phyloP scores from a whole-genome alignment of 257 asterid species.

The Nemophila menziesii region DNA sequence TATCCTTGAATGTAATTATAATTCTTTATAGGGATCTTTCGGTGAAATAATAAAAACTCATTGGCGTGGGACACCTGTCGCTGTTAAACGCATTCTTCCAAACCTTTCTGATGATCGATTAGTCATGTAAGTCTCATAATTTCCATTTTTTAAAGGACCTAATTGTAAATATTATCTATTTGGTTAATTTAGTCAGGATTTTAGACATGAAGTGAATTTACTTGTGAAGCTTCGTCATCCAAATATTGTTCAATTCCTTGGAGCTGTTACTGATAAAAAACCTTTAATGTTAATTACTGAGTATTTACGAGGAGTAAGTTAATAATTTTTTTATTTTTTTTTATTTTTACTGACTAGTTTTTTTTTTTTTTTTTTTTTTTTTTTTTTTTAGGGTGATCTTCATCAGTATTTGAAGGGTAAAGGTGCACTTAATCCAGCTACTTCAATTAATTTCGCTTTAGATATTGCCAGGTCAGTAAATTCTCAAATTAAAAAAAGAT shows the following conservation, averaged over 20 bases:
- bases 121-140: conserved; percentile 55
- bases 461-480: conserved; percentile 97
- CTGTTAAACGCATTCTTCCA: conserved; percentile 95
- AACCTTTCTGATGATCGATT: conserved; percentile 91
- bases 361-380: conserved; percentile 10
- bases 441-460: conserved; percentile 72
- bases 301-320: conserved; percentile 86
- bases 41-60: conserved; percentile 91
- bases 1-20: conserved; percentile 19
- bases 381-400: conserved; percentile 66
- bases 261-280: conserved; percentile 90
- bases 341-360: conserved; percentile 6
- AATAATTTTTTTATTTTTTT: conserved; percentile 10
- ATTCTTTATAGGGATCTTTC: conserved; percentile 73
- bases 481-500: too few species aligned
- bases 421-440: conserved; percentile 72
- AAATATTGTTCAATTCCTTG: conserved; percentile 91
- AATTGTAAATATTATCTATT: conserved; percentile 1
- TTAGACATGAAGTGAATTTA: conserved; percentile 95
- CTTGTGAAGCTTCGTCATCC: conserved; percentile 99
- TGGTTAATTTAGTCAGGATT: conserved; percentile 68
- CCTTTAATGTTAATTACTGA: conserved; percentile 94
- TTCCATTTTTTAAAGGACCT: background rate
- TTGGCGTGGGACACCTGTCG: conserved; percentile 99
- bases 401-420: conserved; percentile 92